Base-by-base conservation (phyloP, 495 filamentous ascomycete species). In the Hypoxylon intermedium region DNA sequence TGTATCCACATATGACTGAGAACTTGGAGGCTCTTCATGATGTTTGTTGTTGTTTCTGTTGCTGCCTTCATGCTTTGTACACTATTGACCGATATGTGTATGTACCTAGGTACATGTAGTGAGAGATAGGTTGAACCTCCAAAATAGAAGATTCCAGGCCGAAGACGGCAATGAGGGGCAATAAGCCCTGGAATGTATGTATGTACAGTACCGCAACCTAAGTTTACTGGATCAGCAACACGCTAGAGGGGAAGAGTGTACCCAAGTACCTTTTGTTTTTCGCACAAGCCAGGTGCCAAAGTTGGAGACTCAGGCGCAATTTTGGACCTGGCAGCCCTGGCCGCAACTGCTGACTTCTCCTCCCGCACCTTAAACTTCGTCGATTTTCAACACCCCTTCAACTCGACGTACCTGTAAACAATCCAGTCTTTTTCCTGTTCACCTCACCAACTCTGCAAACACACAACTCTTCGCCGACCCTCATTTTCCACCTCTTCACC, bases 331-430 rank as follows among this genome's bases (percentile, higher is more conserved):
- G 56, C 58, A 67, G 65, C 61, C 54, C 68, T 63, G 58, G 53
- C 60, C 50, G 41, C 64, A 40, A 38, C 37, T 65, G 58, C 51
- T 67, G 60, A 67, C 66, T 71, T 71, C 68, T 71, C 68, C 68
- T 69, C 68, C 65, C 68, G 62, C 68, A 68, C 65, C 66, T 63
- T 67, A 67, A 69, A 69, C 65, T 62, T 70, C 68, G 65, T 68
- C 31, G 65, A 71, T 67, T 71, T 71, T 71, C 65, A 68, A 67
- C 56, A 59, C 46, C 48, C 48, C 59, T 62, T 48, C 55, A 45
- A 52, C 49, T 61, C 58, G 48, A 58, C 65, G 52, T 58, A 56
- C 62, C 57, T 61, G 68, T 71, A 71, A 71, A 71, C 73, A 75
- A 69, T 66, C 63, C 55, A 23, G 43, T 36, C 58, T 36, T 53